phyloP scores from a whole-genome alignment of 179 eudicot species.

The Silene coronaria region DNA sequence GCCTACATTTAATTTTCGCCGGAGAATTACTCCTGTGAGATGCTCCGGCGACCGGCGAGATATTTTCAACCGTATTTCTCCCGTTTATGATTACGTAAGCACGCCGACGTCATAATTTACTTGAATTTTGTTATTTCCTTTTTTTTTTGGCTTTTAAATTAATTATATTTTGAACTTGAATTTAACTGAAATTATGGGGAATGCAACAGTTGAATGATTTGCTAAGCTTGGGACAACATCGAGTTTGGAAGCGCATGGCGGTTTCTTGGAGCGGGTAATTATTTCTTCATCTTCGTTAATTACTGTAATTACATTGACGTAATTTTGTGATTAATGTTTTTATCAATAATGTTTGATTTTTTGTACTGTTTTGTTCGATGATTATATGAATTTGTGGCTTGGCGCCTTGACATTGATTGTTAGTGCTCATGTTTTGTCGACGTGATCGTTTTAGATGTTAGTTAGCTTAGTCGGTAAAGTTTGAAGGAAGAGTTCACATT shows the following conservation, averaged over 20 bases:
- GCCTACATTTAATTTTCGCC: constrained; percentile 8
- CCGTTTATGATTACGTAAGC: constrained; percentile 82
- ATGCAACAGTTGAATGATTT: constrained; percentile 69
- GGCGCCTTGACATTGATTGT: not conserved
- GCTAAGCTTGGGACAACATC: constrained; percentile 78
- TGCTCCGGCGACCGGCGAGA: constrained; percentile 50
- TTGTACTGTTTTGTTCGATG: not conserved
- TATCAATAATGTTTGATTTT: not conserved
- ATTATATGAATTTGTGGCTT: not conserved
- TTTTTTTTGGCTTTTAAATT: too few relatives aligned
- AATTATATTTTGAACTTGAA: not conserved
- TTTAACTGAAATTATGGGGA: not conserved
- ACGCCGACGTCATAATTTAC: not conserved
- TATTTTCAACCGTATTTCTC: constrained; percentile 82
- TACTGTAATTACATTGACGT: not conserved
- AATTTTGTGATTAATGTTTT: not conserved
- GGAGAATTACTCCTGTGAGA: not conserved
- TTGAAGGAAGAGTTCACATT: not conserved
- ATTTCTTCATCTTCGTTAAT: not conserved
- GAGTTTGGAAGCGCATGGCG: constrained; percentile 88
- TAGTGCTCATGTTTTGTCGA: not conserved
- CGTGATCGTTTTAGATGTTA: not conserved
- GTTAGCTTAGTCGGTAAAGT: not conserved
- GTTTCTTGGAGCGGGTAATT: constrained; percentile 90
- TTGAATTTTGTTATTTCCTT: not conserved